Evolutionary conservation across 176 grass and related monocot genomes (phyloP), one percentile per base, ranked within the genome.

Genomic region (Triticum timopheevii): DNA sequence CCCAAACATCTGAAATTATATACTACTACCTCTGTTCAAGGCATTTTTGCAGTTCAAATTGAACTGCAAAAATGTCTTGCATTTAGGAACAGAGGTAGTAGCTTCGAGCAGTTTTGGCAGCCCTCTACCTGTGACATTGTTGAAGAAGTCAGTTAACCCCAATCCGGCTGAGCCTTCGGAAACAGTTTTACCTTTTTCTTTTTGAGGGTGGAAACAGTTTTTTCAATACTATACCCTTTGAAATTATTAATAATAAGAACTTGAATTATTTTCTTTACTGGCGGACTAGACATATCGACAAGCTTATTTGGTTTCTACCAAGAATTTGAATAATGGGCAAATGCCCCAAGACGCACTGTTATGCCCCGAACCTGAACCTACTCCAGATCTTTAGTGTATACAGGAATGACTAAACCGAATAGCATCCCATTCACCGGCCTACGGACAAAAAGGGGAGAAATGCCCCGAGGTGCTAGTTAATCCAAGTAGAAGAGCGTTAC

Each of bases 401-500:
- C 44, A 40, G 33, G 61, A 82, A 85, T 84, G 80, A 87, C 81
- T 84, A 82, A 87, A 73, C 47, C 20, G 7, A 66, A 69, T 62
- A 74, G 27, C 77, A 80, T 87, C 36, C 28, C 15, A 77, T 42
- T 67, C 39, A 80, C 69, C 69, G 81, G 71, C 40, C 84, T 89
- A 91, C 25, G 39, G 56, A 78, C 84, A 95, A 85, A 87, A 93
- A 78, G 10, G 33, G n/a, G 70, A 69, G 9, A 25, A 83, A 40
- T 61, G 45, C 44, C 20, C 33, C 67, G 13, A 80, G 30, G 79
- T 52, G 47, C 74, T 77, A 78, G 77, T 82, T 88, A 97, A 93
- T 99, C 97, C 89, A 99, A 90, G 83, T 99, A 97, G 89, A 99
- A 99, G 22, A 99, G 94, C 22, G 97, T 99, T 71, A 99, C 94